Evolutionary conservation across 495 filamentous ascomycete genomes (phyloP), one percentile per base, ranked within the genome.

Genomic region (Usnea hakonensis): DNA sequence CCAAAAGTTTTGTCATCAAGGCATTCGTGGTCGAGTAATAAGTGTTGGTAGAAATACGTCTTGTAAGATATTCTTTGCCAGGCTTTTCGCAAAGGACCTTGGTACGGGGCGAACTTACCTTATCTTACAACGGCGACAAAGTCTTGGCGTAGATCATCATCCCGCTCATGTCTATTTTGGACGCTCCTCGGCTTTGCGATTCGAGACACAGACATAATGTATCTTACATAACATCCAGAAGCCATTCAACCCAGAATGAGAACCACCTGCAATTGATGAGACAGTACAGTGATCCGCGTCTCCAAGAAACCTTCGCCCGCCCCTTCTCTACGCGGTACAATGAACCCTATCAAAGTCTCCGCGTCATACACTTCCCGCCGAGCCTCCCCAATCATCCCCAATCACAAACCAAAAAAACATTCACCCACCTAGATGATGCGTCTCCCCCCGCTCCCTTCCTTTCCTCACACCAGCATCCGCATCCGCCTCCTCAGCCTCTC

Each of bases 401-500:
- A 54, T 9, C 30, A 26, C 9, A 55, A 35, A 36, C 41, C 41
- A 41, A 43, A 46, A 46, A 32, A 28, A 17, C 28, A 37, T 7
- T 58, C 46, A 6, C 3, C 14, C 11, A 11, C 9, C 14, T 5
- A 50, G 40, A 60, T 32, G 16, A 64, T 60, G 62, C 62, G 55
- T 7, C 13, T 48, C 10, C 44, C 37, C 35, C 40, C 50, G 41
- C 26, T 48, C 57, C 32, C 37, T 21, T 23, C 36, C 32, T 35
- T 28, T 40, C 19, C 37, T 32, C 32, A 35, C 38, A n/a, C 41
- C 44, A 26, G n/a, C 46, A 43, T 21, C 32, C 10, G 21, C 55
- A 13, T 40, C 56, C 11, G 26, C 58, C 9, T 66, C 56, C 60
- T 68, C 32, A 32, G 55, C 52, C 19, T 68, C 48, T 68, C 64